Percentiles rank a stretch among this genome's conserved stretches.
Conservation (phyloP, 2,329 filamentous ascomycete genomes). For the Fusarium tricinctum region DNA sequence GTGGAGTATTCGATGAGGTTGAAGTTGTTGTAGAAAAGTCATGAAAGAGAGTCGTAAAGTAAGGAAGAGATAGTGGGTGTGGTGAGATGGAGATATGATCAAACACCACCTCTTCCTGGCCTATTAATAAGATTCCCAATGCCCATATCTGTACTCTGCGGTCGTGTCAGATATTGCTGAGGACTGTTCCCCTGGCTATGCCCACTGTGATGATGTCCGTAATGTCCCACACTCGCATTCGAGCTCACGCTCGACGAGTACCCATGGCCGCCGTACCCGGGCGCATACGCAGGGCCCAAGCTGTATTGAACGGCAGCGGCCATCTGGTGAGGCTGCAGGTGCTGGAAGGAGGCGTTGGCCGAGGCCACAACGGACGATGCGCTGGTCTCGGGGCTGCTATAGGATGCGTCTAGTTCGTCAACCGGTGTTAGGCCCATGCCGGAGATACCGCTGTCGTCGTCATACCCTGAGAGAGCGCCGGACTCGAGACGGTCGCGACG, state of each 20-base stretch:
- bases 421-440: constrained; percentile 70
- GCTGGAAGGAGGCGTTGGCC: constrained; percentile 53
- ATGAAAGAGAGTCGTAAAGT: constrained; percentile 3
- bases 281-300: constrained; percentile 43
- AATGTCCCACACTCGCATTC: constrained; percentile 56
- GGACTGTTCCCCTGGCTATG: constrained; percentile 59
- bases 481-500: constrained; percentile 73
- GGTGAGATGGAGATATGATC: not conserved
- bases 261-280: constrained; percentile 55
- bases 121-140: constrained; percentile 72
- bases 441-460: constrained; percentile 80
- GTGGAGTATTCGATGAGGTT: constrained; percentile 7
- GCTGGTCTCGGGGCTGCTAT: constrained; percentile 68
- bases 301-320: constrained; percentile 45
- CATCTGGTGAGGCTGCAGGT: constrained; percentile 48
- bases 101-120: constrained; percentile 53
- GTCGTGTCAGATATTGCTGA: constrained; percentile 60
- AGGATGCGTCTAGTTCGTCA: constrained; percentile 70
- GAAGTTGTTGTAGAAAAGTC: not conserved
- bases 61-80: not conserved
- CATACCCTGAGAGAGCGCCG: constrained; percentile 62
- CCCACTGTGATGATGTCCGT: constrained; percentile 47
- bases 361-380: constrained; percentile 59
- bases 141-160: constrained; percentile 72
- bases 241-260: constrained; percentile 70